phyloP scores from a whole-genome alignment of 768 basidiomycete genomes.

The Tricholoma matsutake region DNA sequence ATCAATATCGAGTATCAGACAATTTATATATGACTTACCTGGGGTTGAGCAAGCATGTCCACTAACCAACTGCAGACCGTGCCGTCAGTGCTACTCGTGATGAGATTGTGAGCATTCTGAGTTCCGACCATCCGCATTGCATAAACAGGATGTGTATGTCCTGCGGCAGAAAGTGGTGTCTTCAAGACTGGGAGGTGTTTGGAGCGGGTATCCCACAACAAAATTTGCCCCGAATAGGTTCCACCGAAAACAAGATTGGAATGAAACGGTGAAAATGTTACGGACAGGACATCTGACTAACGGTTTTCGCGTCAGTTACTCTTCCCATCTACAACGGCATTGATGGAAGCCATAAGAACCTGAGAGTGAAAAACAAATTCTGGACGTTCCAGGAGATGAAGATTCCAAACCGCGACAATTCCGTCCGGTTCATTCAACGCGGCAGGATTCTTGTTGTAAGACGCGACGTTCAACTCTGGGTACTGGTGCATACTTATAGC shows the following conservation, averaged over 20 bases:
- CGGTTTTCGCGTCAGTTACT: conserved; percentile 11
- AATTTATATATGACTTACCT: conserved; percentile 45
- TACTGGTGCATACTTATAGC: conserved; percentile 50
- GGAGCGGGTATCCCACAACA: conserved; percentile 97
- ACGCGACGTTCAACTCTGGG: conserved; percentile 91
- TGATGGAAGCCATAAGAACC: conserved; percentile 43
- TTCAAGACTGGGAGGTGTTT: conserved; percentile 96
- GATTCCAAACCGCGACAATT: conserved; percentile 96
- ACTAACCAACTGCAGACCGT: conserved; percentile 97
- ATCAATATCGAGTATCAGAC: background rate
- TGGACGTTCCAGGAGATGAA: conserved; percentile 91
- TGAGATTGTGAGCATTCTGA: conserved; percentile 96
- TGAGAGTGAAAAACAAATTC: conserved; percentile 99
- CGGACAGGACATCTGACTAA: conserved; percentile 95
- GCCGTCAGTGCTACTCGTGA: conserved; percentile 96
- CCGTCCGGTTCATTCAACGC: conserved; percentile 96
- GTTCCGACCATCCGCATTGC: conserved; percentile 98
- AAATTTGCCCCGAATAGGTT: conserved; percentile 98
- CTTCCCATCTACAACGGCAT: background rate
- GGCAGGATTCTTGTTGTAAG: conserved; percentile 96
- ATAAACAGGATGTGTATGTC: conserved; percentile 98
- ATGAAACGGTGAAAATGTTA: conserved; percentile 96
- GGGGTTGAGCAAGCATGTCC: conserved; percentile 98
- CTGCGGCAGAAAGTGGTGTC: conserved; percentile 92
- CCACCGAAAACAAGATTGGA: conserved; percentile 97